Conservation (phyloP, 1,139 yeast species). For the Yamadazyma membranifaciens region DNA sequence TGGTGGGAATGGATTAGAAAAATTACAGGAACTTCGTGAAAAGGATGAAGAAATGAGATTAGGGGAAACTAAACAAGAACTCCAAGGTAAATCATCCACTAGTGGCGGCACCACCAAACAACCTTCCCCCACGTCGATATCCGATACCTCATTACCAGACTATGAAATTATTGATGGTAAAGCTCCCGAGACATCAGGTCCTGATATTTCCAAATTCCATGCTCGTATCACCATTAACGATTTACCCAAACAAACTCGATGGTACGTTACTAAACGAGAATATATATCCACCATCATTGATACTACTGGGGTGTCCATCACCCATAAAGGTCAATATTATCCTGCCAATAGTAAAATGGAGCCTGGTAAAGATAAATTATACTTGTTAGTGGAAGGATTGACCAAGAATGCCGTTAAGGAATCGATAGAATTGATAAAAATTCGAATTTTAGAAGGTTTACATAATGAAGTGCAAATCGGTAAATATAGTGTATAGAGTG, state of each 20-base stretch:
- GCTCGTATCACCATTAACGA: conserved; percentile 81
- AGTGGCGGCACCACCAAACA: background rate
- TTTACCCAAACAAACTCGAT: conserved; percentile 78
- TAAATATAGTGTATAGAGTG: conserved; percentile 34
- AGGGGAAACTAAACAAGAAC: background rate
- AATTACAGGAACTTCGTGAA: conserved; percentile 68
- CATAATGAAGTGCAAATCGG: conserved; percentile 44
- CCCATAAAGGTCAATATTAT: conserved; percentile 79
- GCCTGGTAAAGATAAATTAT: conserved; percentile 51
- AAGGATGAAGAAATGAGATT: conserved; percentile 38
- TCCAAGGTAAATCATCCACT: background rate
- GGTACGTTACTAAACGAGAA: conserved; percentile 75
- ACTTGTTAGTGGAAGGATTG: conserved; percentile 75
- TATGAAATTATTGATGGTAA: conserved; percentile 53
- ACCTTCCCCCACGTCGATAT: background rate
- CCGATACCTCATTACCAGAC: conserved; percentile 29
- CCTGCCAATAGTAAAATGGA: conserved; percentile 52
- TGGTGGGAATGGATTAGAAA: conserved; percentile 91
- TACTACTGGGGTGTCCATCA: conserved; percentile 72
- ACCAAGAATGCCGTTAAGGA: conserved; percentile 60
- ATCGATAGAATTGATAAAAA: conserved; percentile 65
- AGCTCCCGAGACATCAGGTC: conserved; percentile 60
- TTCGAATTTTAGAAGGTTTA: conserved; percentile 60
- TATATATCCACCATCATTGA: conserved; percentile 67
- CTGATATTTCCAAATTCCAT: conserved; percentile 64